A percentile compares a stretch with the other conserved stretches of the same genome.
These are phyloP conservation scores for Penicillium bovifimosum DNA, from an alignment of 495 filamentous ascomycete genomes.

Conservation along the genomic window DNA sequence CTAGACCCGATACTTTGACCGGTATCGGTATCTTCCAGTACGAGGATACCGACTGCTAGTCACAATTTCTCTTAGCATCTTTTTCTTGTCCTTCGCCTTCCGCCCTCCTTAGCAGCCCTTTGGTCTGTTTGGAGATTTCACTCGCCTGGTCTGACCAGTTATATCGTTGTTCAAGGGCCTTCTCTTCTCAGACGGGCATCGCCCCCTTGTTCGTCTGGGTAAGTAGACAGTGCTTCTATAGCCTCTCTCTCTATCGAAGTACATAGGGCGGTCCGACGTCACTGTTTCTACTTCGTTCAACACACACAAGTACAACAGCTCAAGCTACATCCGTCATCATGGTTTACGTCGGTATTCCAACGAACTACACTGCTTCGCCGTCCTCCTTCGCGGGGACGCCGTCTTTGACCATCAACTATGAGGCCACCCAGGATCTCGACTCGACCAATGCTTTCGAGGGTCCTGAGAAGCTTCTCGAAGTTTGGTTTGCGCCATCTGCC, in stretches of 20 bases:
- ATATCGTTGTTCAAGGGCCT: slow-evolving; percentile 67
- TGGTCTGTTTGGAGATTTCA: slow-evolving; percentile 35
- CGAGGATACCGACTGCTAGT: slow-evolving; percentile 58
- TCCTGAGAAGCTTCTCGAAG: slow-evolving; percentile 96
- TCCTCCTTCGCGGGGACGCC: slow-evolving; percentile 72
- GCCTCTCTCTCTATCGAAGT: slow-evolving; percentile 32
- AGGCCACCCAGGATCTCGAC: slow-evolving; percentile 89
- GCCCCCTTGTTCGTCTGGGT: slow-evolving; percentile 83
- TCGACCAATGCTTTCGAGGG: slow-evolving; percentile 97
- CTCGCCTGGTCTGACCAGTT: slow-evolving; percentile 60
- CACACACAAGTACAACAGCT: slow-evolving; percentile 14
- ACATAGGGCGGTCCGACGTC: slow-evolving; percentile 26
- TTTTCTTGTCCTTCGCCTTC: slow-evolving; percentile 68
- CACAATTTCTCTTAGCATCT: slow-evolving; percentile 86
- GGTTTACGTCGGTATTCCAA: slow-evolving; percentile 75
- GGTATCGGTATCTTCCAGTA: slow-evolving; percentile 82
- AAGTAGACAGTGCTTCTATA: slow-evolving; percentile 59
- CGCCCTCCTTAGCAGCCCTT: slow-evolving; percentile 79
- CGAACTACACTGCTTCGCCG: slow-evolving; percentile 73
- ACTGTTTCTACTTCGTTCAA: slow-evolving; percentile 16
- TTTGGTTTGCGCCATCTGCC: slow-evolving; percentile 90
- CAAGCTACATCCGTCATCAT: slow-evolving; percentile 46
- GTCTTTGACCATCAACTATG: slow-evolving; percentile 92
- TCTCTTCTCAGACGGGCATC: slow-evolving; percentile 87
- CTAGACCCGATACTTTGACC: slow-evolving; percentile 81